phyloP scores from a whole-genome alignment of 2,329 filamentous ascomycete species.

The Xylariaceae sp. region DNA sequence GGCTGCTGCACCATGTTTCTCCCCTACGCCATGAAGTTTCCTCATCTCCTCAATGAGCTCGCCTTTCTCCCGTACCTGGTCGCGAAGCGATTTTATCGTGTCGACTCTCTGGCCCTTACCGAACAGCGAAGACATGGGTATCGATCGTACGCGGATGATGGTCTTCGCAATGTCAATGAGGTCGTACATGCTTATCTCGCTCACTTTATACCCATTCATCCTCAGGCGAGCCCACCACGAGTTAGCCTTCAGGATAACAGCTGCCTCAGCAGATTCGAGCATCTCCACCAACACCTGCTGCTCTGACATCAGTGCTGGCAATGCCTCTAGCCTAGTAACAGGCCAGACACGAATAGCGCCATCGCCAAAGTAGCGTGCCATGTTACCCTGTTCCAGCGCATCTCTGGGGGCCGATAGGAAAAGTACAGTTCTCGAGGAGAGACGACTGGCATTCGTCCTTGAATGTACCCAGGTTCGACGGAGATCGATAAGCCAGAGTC shows the following conservation, averaged over 20 bases:
- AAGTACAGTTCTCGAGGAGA: slow-evolving; percentile 89
- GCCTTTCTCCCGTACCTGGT: slow-evolving; percentile 48
- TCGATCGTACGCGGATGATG: slow-evolving; percentile 43
- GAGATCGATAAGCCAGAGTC: slow-evolving; percentile 88
- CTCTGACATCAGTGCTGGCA: slow-evolving; percentile 73
- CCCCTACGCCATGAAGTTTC: slow-evolving; percentile 19
- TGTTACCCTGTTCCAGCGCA: slow-evolving; percentile 67
- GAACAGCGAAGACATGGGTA: slow-evolving; percentile 53
- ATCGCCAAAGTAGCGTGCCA: slow-evolving; percentile 71
- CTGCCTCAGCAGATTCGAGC: slow-evolving; percentile 77
- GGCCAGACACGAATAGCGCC: slow-evolving; percentile 82
- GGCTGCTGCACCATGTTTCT: slow-evolving; percentile 46
- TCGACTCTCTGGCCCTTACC: slow-evolving; percentile 67
- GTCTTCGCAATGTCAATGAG: slow-evolving; percentile 25
- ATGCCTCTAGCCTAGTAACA: slow-evolving; percentile 62
- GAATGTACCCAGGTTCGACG: slow-evolving; percentile 91
- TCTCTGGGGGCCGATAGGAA: slow-evolving; percentile 78
- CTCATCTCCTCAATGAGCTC: slow-evolving; percentile 38
- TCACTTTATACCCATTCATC: slow-evolving; percentile 4
- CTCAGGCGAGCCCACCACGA: slow-evolving; percentile 44
- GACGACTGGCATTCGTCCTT: slow-evolving; percentile 71
- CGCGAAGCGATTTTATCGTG: slow-evolving; percentile 77
- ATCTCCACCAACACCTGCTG: slow-evolving; percentile 70
- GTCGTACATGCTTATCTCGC: slow-evolving; percentile 14
- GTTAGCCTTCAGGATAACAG: slow-evolving; percentile 70